Base-by-base conservation (phyloP, 202 grass and related monocot genomes). In the Thinopyrum obtusiflorum region DNA sequence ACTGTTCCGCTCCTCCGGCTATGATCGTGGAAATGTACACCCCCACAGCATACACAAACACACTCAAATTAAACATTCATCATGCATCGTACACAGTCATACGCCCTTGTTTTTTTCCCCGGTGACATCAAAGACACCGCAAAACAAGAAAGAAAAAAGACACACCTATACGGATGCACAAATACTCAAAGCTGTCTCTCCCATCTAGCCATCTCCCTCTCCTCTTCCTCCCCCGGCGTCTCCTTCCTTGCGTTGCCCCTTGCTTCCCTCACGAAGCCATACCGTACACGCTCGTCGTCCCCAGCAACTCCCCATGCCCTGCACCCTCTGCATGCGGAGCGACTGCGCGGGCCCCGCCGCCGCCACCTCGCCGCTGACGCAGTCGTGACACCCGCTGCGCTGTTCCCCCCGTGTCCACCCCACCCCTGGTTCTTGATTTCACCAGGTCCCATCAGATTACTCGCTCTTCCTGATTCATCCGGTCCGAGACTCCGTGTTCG, bases 381-480 rank as follows among this genome's bases (percentile, higher is more conserved):
- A 15, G 51, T 70, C 85, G 40, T 87, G 77, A 71, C 84, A 59
- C 59, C 7, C 47, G 14, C 53, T 55, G 37, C 68, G 31, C 65
- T 28, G 27, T 11, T 47, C 27, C 81, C 35, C 57, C 39, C 20
- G 25, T 9, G 28, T 67, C 29, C 53, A 35, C 81, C 32, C 20
- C 63, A 31, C 82, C 69, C 76, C 78, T 39, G 12, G 11, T 67
- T 67, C 86, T 24, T 88, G 86, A 91, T 88, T 88, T 85, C 86
- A 4, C 24, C 82, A 9, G 65, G 65, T 9, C 13, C 18, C 29
- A 7, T 35, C 9, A 20, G 2, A 42, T 73, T 14, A 27, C 79
- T 31, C 11, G 21, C 17, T 23, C 15, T n/a, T 33, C 26, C 24
- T 36, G 85, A 82, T 78, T 85, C 68, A 32, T 15, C 12, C 18